A percentile compares a stretch with the other conserved stretches of the same genome.
Conservation (phyloP, 2,329 filamentous ascomycete species). For the Aspergillus aculeatinus region DNA sequence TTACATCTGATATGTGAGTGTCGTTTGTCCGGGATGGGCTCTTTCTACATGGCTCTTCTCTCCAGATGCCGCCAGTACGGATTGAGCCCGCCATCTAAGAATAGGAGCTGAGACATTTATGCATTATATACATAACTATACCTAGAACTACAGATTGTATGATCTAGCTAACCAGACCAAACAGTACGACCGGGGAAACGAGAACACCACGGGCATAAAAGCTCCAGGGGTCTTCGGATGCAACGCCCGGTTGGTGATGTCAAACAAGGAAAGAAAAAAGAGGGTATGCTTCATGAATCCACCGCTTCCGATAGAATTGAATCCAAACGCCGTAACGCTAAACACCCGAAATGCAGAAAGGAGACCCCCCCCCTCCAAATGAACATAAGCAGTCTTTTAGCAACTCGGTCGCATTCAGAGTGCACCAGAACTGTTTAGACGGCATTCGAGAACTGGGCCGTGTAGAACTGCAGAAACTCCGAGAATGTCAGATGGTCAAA, state of each 20-base stretch:
- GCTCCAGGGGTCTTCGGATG: neutral
- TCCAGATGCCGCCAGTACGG: too few relatives aligned
- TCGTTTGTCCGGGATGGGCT: too few relatives aligned
- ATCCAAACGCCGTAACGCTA: conserved; percentile 10
- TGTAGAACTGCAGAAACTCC: conserved; percentile 41
- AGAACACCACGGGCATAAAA: neutral
- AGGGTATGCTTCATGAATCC: neutral
- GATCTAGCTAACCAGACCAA: neutral
- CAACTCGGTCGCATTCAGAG: neutral
- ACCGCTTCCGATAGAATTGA: neutral
- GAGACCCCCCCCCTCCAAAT: neutral
- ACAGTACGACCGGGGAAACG: too few relatives aligned
- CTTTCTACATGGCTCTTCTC: too few relatives aligned
- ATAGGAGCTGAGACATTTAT: neutral
- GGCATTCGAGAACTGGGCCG: conserved; percentile 35
- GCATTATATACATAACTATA: neutral
- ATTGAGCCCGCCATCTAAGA: too few relatives aligned
- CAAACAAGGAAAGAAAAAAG: neutral
- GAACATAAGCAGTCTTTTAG: neutral
- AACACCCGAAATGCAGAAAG: conserved; percentile 19
- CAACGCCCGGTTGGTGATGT: neutral
- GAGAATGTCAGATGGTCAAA: conserved; percentile 27
- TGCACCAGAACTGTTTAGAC: neutral
- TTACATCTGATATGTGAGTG: too few relatives aligned
- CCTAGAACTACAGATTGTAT: neutral